Evolutionary conservation across 2,329 filamentous ascomycete species (phyloP).

Genomic region (Ophiostoma ips): DNA sequence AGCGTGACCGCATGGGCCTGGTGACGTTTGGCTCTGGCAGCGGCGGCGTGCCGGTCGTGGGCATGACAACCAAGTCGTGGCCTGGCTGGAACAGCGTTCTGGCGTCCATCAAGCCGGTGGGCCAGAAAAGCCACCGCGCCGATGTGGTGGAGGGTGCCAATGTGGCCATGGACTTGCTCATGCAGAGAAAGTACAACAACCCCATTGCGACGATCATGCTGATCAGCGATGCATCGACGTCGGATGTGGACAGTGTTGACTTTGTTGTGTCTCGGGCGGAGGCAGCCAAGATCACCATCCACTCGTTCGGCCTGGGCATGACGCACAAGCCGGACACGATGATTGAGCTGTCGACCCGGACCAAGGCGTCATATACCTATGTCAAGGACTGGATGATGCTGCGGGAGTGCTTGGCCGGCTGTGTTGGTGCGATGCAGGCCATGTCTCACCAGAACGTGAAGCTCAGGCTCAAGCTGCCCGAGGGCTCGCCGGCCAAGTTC

Average conservation of each 20-base stretch:
- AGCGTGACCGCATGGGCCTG: constrained; percentile 89
- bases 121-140: constrained; percentile 89
- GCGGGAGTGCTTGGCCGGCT: constrained; percentile 86
- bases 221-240: constrained; percentile 93
- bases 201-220: constrained; percentile 89
- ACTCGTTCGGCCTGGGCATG: constrained; percentile 90
- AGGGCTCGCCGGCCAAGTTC: constrained; percentile 95
- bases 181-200: constrained; percentile 94
- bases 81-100: constrained; percentile 78
- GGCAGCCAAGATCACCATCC: constrained; percentile 91
- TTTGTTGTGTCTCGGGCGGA: constrained; percentile 95
- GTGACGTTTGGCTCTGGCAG: constrained; percentile 94
- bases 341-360: constrained; percentile 90
- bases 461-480: constrained; percentile 81
- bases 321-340: constrained; percentile 98
- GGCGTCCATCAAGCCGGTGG: constrained; percentile 77
- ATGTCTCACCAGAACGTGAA: constrained; percentile 98
- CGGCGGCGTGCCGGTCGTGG: constrained; percentile 87
- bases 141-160: constrained; percentile 97
- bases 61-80: constrained; percentile 95
- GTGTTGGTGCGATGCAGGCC: constrained; percentile 79
- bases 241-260: constrained; percentile 87
- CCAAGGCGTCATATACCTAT: constrained; percentile 94
- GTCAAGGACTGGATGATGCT: constrained; percentile 99
- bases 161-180: constrained; percentile 93